Evolutionary conservation across 2,329 filamentous ascomycete species (phyloP), one percentile per base, ranked within the genome.

Genomic region (Sarocladiaceae sp.): DNA sequence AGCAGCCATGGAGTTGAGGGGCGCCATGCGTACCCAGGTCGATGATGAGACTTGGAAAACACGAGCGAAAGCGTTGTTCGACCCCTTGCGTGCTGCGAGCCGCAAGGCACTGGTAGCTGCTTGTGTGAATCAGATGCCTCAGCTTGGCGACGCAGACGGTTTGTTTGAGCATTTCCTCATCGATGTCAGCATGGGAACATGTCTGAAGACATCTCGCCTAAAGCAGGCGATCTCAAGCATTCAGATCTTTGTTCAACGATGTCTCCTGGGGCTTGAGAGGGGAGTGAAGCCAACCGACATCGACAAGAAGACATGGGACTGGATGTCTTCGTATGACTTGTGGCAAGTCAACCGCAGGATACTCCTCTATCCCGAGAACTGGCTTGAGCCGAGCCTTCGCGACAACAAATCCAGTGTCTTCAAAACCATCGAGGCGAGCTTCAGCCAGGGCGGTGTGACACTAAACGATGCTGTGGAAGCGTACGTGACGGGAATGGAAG

Each of bases 161-260:
- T 39, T 50, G 3, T 47, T 48, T 20, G 46, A 44, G 7, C 34
- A 29, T 29, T 45, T 50, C n/a, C 44, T 52, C 23, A 45, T 52
- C 3, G 50, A 52, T 18, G 44, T 47, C 1, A 33, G 48, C 19
- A 51, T 51, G 50, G 43, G 45, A 1, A 21, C 50, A 2, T 4
- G n/a, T 4, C n/a, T 49, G 15, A 18, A 49, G 21, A 52, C 48
- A 6, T 46, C 50, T 2, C 40, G 50, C 6, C 48, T 47, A 6
- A 48, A 48, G 24, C 47, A 50, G 19, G 50, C 47, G 16, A 51
- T 49, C n/a, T 44, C 44, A 4, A 44, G 45, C 3, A 40, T 51
- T 3, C 50, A 52, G 23, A 23, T 52, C 3, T 52, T 46, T 32
- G 46, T 48, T 13, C 50, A 49, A 39, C 29, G 50, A 4, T 49